A percentile compares a stretch with the other conserved stretches of the same genome.
Conservation (phyloP, 371 early-diverging fungal genomes). For the Thermomucor indicae-seudaticae region DNA sequence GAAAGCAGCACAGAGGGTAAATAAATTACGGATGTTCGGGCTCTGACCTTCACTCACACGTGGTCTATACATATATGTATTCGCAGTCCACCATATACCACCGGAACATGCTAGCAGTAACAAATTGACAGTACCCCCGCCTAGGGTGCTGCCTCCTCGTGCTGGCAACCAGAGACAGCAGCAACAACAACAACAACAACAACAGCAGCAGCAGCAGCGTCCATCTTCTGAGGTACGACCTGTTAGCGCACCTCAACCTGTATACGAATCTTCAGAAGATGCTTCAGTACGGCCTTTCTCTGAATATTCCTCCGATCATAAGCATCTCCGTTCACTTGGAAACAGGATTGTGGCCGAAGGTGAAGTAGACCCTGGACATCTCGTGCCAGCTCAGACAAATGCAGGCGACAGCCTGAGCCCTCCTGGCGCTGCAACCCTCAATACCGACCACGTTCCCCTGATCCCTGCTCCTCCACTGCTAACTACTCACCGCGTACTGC, state of each 20-base stretch:
- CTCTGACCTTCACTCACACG: too few relatives aligned
- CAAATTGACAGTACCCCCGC: too few relatives aligned
- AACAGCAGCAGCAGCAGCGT: too few relatives aligned
- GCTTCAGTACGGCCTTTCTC: conserved; percentile 2
- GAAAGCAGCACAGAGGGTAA: too few relatives aligned
- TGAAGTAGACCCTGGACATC: conserved; percentile 40
- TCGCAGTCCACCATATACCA: too few relatives aligned
- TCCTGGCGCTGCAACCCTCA: conserved; percentile 16
- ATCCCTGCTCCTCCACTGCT: conserved; percentile 56
- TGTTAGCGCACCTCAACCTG: conserved; percentile 1
- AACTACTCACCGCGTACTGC: conserved; percentile 48
- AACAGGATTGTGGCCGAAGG: conserved; percentile 17
- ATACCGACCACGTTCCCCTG: conserved; percentile 40
- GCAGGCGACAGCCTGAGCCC: conserved; percentile 41
- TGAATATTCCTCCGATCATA: conserved; percentile 1
- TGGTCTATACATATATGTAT: too few relatives aligned
- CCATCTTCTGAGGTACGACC: neutral
- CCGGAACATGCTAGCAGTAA: too few relatives aligned
- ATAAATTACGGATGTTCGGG: too few relatives aligned
- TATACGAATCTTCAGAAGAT: neutral
- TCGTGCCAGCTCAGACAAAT: conserved; percentile 48
- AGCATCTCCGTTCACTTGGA: neutral
- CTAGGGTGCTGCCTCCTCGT: too few relatives aligned
- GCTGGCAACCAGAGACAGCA: too few relatives aligned
- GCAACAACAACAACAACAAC: conserved; percentile 4